Evolutionary conservation across 139 green algal genomes (phyloP).

Genomic region (Tetradesmus lagerheimii): DNA sequence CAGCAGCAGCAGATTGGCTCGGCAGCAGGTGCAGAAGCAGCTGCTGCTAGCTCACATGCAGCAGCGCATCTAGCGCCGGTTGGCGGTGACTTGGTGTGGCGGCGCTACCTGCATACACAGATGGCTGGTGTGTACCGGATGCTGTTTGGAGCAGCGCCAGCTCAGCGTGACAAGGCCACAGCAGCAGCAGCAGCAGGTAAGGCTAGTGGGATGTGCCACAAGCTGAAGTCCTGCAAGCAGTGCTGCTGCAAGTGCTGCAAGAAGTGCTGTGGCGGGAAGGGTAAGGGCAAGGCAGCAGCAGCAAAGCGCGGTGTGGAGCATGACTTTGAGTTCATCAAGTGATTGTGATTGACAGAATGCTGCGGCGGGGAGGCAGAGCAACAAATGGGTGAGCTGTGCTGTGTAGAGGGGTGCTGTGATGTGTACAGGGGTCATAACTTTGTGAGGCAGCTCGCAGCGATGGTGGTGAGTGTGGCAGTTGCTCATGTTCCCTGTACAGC

Average conservation of each 20-base stretch:
- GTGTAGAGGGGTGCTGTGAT: too few species aligned
- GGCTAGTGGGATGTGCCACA: background rate
- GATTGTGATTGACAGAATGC: too few species aligned
- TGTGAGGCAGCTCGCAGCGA: too few species aligned
- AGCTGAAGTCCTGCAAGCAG: background rate
- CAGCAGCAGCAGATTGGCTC: background rate
- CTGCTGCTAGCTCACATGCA: background rate
- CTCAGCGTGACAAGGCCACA: background rate
- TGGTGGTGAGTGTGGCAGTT: too few species aligned
- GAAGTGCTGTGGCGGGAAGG: background rate
- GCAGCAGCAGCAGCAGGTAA: background rate
- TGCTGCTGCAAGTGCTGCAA: background rate
- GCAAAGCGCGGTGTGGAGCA: background rate
- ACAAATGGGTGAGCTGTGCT: too few species aligned
- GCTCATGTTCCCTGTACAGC: too few species aligned
- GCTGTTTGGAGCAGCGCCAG: conserved; percentile 5
- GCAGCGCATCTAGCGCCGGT: background rate
- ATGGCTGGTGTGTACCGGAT: conserved; percentile 42
- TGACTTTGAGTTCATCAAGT: conserved; percentile 13
- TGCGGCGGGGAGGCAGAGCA: too few species aligned
- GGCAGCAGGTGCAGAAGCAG: background rate
- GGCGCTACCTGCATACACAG: conserved; percentile 36
- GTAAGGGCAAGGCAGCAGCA: background rate
- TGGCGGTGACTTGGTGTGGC: background rate
- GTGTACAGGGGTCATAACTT: too few species aligned